phyloP scores from a whole-genome alignment of 2,329 filamentous ascomycete genomes.

The Purpureocillium takamizusanense region DNA sequence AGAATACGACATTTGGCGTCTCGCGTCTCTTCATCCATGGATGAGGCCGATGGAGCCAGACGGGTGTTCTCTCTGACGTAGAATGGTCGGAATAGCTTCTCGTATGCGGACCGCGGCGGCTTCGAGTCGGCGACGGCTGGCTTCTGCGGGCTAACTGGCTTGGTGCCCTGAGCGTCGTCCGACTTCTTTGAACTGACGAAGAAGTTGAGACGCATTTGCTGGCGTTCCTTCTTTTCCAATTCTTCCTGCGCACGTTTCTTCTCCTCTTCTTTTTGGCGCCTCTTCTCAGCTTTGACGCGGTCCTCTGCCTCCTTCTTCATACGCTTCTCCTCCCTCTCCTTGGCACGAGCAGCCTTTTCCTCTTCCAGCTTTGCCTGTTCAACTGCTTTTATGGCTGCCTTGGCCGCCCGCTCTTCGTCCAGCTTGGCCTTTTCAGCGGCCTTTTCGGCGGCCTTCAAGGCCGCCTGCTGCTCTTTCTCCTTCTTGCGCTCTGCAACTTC shows the following conservation, averaged over 20 bases:
- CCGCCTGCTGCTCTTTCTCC: conserved; percentile 28
- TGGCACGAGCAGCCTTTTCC: conserved; percentile 26
- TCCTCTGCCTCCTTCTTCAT: conserved; percentile 34
- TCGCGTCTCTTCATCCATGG: conserved; percentile 48
- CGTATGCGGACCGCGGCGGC: conserved; percentile 42
- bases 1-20: conserved; percentile 40
- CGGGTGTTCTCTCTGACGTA: conserved; percentile 64
- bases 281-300: conserved; percentile 31
- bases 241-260: conserved; percentile 40
- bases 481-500: conserved; percentile 25
- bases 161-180: conserved; percentile 10
- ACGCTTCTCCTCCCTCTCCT: conserved; percentile 29
- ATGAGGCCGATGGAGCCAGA: conserved; percentile 53
- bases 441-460: conserved; percentile 21
- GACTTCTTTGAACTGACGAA: no score
- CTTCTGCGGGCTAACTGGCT: conserved; percentile 19
- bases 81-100: conserved; percentile 71
- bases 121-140: conserved; percentile 10
- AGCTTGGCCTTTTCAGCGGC: conserved; percentile 27
- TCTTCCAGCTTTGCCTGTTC: conserved; percentile 29
- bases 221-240: conserved; percentile 26
- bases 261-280: conserved; percentile 34
- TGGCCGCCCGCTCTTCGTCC: conserved; percentile 28
- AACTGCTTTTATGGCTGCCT: conserved; percentile 23
- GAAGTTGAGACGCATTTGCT: conserved; percentile 25